Evolutionary conservation across 2,329 filamentous ascomycete genomes (phyloP), one percentile per base, ranked within the genome.

Genomic region (Curvularia lunata): DNA sequence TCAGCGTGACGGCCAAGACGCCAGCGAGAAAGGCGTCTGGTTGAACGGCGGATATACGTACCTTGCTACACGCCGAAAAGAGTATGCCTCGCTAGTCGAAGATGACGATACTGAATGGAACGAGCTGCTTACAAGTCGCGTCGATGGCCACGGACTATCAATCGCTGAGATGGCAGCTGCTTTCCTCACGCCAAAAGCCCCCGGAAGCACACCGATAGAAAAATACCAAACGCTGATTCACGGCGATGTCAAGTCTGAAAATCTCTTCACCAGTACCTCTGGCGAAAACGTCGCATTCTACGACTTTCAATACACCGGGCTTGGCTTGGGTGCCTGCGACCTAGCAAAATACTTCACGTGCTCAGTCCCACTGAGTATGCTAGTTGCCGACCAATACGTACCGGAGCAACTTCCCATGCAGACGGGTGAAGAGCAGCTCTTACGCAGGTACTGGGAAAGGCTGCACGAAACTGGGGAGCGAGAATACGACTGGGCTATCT

Each of bases 1-100:
- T 1, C 56, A 55, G 5, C 66, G 71, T n/a, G 71, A 76, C 21
- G 65, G 77, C 13, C 65, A 69, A 6, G 40, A 63, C 13, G 52
- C 42, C 1, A 56, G 54, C 0, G 56, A 64, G 18, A 59, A 45
- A 48, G 62, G 63, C 5, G 68, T 85, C 1, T 90, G 88, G 88
- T 73, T 87, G 6, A 88, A 89, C 42, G 88, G 88, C 1, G 87
- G 88, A 0, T 90, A 90, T 66, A 89, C 87, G 0, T 90, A 90
- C 63, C 83, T 90, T 0, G 84, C 85, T 0, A 90, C 88, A 0
- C 81, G 88, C 5, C 78, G 78, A 7, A 81, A 72, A 18, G 88
- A 90, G 68, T 88, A 85, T 57, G 69, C 68, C 0, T 75, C 71
- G 0, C 80, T 90, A 0, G 74, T 66, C 0, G 61, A 71, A 0